Evolutionary conservation across 169 alveolate species (phyloP).

Genomic region (Cryptosporidium tyzzeri): DNA sequence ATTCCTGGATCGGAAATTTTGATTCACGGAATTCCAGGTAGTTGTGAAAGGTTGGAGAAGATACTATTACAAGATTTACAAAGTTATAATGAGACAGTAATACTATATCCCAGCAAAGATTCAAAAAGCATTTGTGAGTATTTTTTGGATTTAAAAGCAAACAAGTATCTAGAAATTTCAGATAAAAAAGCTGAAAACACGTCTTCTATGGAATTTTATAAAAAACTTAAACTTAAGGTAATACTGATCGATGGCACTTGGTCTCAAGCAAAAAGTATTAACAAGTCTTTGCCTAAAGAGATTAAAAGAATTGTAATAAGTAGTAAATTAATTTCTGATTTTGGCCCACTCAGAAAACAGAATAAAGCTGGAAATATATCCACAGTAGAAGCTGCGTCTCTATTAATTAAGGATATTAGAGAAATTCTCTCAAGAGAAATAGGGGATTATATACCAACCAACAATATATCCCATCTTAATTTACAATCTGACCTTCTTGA

Average conservation of each 20-base stretch:
- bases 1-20: conserved; percentile 45
- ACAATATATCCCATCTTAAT: neutral
- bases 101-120: conserved; percentile 32
- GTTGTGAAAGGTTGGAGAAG: conserved; percentile 2
- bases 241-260: conserved; percentile 67
- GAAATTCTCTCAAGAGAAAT: neutral
- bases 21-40: conserved; percentile 42
- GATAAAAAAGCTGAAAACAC: neutral
- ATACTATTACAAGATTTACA: neutral
- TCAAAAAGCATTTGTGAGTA: conserved; percentile 9
- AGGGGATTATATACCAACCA: neutral
- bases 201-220: neutral
- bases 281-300: conserved; percentile 26
- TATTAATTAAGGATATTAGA: conserved; percentile 16
- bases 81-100: conserved; percentile 9
- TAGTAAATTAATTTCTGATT: conserved; percentile 55
- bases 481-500: neutral
- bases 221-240: conserved; percentile 18
- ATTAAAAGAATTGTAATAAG: conserved; percentile 44
- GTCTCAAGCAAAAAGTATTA: conserved; percentile 71
- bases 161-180: neutral
- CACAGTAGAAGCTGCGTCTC: conserved; percentile 63
- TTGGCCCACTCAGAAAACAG: conserved; percentile 71
- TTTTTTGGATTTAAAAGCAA: neutral
- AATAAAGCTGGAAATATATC: conserved; percentile 56